Evolutionary conservation across 345 rosid species (phyloP).

Genomic region (Diplotaxis tenuifolia): DNA sequence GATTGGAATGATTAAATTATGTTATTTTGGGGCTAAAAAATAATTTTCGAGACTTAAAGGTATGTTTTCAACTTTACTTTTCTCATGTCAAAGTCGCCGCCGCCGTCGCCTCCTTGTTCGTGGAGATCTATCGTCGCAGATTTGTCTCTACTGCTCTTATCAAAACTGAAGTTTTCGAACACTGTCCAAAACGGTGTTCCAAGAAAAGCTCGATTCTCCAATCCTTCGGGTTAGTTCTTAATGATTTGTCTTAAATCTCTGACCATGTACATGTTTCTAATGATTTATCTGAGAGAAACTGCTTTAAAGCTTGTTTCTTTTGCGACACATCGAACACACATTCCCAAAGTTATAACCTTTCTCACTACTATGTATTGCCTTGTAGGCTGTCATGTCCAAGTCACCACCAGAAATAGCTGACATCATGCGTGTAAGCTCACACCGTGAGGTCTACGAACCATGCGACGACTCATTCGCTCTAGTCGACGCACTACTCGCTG

Average conservation of each 20-base stretch:
- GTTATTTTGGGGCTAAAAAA: not conserved
- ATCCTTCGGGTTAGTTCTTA: too few relatives aligned
- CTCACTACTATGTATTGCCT: not conserved
- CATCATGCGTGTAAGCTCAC: constrained; percentile 75
- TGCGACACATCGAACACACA: not conserved
- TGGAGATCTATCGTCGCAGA: not conserved
- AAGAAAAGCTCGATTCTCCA: not conserved
- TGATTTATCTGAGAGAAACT: not conserved
- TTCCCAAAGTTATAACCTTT: not conserved
- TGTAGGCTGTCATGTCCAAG: not conserved
- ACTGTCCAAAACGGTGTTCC: not conserved
- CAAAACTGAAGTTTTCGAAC: not conserved
- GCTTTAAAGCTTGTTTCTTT: not conserved
- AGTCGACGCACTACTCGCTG: constrained; percentile 85
- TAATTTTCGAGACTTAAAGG: not conserved
- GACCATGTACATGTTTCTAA: not conserved
- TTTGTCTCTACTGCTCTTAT: not conserved
- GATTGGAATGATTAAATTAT: not conserved
- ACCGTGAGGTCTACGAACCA: constrained; percentile 86
- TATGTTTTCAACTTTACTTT: not conserved
- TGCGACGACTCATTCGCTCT: constrained; percentile 92
- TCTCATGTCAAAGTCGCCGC: not conserved
- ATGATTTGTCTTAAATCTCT: too few relatives aligned
- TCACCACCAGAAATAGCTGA: constrained; percentile 52
- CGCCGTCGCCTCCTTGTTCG: constrained; percentile 5